Conservation (phyloP, 768 basidiomycete genomes). For the Sarcomyxa edulis region DNA sequence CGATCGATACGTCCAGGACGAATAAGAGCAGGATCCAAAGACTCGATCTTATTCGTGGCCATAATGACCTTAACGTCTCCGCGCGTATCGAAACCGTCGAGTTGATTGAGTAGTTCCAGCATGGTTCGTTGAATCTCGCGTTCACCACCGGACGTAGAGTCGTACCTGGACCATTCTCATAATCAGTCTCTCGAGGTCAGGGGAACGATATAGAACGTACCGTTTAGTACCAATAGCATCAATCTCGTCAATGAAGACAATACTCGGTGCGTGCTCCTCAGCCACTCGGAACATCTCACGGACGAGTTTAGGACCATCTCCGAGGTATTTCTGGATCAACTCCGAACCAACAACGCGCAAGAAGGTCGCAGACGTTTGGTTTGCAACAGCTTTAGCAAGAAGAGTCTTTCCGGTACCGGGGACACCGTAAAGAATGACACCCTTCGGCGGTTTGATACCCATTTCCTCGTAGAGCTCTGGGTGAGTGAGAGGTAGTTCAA, state of each 20-base stretch:
- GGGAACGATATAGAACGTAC: constrained; percentile 34
- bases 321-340: constrained; percentile 98
- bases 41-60: constrained; percentile 98
- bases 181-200: neutral
- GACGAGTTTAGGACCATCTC: constrained; percentile 97
- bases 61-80: constrained; percentile 99
- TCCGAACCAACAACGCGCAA: constrained; percentile 96
- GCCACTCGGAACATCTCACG: constrained; percentile 96
- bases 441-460: constrained; percentile 99
- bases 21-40: constrained; percentile 95
- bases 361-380: constrained; percentile 98
- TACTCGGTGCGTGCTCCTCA: constrained; percentile 96
- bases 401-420: constrained; percentile 98
- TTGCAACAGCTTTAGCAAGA: constrained; percentile 95
- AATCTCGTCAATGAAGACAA: constrained; percentile 99
- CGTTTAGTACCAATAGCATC: constrained; percentile 98
- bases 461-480: constrained; percentile 99
- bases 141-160: constrained; percentile 97
- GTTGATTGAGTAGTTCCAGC: constrained; percentile 96
- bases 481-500: constrained; percentile 94
- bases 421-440: constrained; percentile 97
- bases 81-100: constrained; percentile 98
- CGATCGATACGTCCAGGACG: constrained; percentile 98
- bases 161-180: constrained; percentile 57
- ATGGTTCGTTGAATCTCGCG: constrained; percentile 99